Percentiles rank a stretch among this genome's conserved stretches.
These are phyloP conservation scores for Henningerozyma blattae DNA, from an alignment of 805 yeast genomes.

Conservation along the genomic window DNA sequence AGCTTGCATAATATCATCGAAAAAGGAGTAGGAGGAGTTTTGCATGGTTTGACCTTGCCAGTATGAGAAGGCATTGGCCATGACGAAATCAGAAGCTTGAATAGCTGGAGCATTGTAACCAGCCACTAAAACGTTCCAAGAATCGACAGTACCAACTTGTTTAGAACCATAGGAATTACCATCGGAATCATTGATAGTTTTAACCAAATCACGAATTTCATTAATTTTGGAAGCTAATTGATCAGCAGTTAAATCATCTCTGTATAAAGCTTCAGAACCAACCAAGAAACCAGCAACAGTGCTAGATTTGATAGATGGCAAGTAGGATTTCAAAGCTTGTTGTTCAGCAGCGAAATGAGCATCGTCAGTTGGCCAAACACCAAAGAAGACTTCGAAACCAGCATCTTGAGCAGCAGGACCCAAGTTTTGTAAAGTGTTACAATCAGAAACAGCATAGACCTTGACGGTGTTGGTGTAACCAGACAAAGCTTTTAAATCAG, in stretches of 20 bases:
- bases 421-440: slow-evolving; percentile 73
- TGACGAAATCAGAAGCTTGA: slow-evolving; percentile 70
- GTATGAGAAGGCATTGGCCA: slow-evolving; percentile 94
- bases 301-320: slow-evolving; percentile 59
- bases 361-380: slow-evolving; percentile 91
- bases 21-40: slow-evolving; percentile 83
- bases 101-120: slow-evolving; percentile 62
- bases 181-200: slow-evolving; percentile 57
- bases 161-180: slow-evolving; percentile 64
- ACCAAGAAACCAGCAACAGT: slow-evolving; percentile 72
- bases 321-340: slow-evolving; percentile 51
- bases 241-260: slow-evolving; percentile 69
- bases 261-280: slow-evolving; percentile 93
- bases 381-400: slow-evolving; percentile 67
- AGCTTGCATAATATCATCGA: slow-evolving; percentile 97
- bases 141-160: slow-evolving; percentile 89
- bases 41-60: slow-evolving; percentile 92
- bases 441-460: slow-evolving; percentile 87
- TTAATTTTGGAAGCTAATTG: slow-evolving; percentile 58
- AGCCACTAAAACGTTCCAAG: slow-evolving; percentile 88
- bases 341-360: slow-evolving; percentile 66
- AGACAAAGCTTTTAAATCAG: slow-evolving; percentile 51
- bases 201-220: slow-evolving; percentile 47
- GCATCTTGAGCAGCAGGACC: slow-evolving; percentile 79
- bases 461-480: slow-evolving; percentile 56